Conservation (phyloP, 2,329 filamentous ascomycete genomes). For the Xylaria sp. region DNA sequence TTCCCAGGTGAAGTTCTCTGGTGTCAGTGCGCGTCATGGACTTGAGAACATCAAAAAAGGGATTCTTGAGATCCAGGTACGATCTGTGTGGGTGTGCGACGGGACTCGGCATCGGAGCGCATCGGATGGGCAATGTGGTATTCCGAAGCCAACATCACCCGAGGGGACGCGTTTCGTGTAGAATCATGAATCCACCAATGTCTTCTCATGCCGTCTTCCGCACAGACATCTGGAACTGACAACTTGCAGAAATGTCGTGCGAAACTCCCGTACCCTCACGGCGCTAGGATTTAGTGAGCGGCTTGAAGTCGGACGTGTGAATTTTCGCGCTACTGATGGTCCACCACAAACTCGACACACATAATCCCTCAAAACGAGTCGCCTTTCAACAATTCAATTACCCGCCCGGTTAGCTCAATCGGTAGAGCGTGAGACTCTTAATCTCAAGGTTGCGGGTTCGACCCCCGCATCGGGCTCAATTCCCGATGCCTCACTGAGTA, state of each 20-base stretch:
- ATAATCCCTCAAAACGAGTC: background rate
- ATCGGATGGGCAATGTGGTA: background rate
- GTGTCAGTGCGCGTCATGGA: conserved; percentile 6
- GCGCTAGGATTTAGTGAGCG: no score
- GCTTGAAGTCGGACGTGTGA: no score
- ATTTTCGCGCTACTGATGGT: no score
- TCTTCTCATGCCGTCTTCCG: background rate
- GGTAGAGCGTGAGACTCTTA: conserved; percentile 69
- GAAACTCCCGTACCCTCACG: background rate
- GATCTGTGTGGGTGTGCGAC: background rate
- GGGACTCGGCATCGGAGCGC: background rate
- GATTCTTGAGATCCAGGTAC: background rate
- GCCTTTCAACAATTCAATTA: background rate
- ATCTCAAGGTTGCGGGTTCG: conserved; percentile 27
- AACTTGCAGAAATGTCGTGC: no score
- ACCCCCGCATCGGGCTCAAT: background rate
- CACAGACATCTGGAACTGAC: no score
- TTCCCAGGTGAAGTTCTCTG: background rate
- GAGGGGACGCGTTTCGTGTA: background rate
- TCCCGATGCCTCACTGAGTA: conserved; percentile 29
- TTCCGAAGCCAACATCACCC: background rate
- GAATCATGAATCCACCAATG: no score
- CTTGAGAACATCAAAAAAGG: background rate
- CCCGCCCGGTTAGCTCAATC: conserved; percentile 59
- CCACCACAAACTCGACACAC: background rate